Percentiles rank a stretch among this genome's conserved stretches.
phyloP scores from a whole-genome alignment of 306 rosid genomes.

The Vicia faba region DNA sequence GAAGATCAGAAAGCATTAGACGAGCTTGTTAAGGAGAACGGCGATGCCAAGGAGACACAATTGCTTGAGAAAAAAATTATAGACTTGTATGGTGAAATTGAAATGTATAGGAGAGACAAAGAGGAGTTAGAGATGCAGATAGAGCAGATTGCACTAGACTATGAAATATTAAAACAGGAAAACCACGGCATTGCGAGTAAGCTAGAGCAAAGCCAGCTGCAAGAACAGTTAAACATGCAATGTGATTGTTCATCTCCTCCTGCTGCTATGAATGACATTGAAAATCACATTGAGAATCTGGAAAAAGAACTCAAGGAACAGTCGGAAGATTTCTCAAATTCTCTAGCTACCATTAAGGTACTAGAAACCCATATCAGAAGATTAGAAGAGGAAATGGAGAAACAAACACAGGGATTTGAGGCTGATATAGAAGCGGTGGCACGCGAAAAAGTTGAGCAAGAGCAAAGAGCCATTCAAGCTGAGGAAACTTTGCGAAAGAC shows the following conservation, averaged over 20 bases:
- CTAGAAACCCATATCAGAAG: conserved; percentile 64
- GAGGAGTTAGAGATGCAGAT: conserved; percentile 95
- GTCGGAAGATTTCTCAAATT: conserved; percentile 69
- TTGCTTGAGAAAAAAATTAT: conserved; percentile 67
- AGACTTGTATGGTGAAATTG: conserved; percentile 81
- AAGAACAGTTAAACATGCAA: conserved; percentile 81
- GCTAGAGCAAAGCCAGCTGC: conserved; percentile 85
- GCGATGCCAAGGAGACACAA: conserved; percentile 54
- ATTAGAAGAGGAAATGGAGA: conserved; percentile 74
- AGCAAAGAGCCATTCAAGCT: conserved; percentile 86
- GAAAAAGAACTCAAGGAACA: conserved; percentile 71
- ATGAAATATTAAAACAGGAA: conserved; percentile 95
- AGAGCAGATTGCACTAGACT: conserved; percentile 98
- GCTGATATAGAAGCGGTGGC: conserved; percentile 73
- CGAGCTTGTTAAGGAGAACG: conserved; percentile 63
- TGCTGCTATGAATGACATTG: conserved; percentile 55
- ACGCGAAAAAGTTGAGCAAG: conserved; percentile 76
- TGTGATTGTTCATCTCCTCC: conserved; percentile 71
- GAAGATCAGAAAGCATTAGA: conserved; percentile 84
- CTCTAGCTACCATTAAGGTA: conserved; percentile 67
- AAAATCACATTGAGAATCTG: conserved; percentile 60
- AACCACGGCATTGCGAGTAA: conserved; percentile 75
- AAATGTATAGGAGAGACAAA: conserved; percentile 80
- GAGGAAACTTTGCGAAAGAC: conserved; percentile 80
- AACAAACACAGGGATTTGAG: conserved; percentile 68